These are phyloP conservation scores for Lepiota subincarnata DNA, from an alignment of 768 basidiomycete genomes.

Conservation along the genomic window DNA sequence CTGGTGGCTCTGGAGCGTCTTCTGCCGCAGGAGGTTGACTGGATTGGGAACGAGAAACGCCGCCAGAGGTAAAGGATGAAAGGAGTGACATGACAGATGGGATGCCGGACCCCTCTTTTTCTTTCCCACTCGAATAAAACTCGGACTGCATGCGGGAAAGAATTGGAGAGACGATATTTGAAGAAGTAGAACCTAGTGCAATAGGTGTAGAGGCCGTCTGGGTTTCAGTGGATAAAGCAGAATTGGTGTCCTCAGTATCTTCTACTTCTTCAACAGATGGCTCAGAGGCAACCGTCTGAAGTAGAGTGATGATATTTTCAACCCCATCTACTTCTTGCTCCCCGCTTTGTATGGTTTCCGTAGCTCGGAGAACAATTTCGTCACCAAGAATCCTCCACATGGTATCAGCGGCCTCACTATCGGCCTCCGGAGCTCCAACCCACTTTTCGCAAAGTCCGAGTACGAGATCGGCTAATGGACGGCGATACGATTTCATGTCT, in stretches of 20 bases:
- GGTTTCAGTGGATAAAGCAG: constrained; percentile 32
- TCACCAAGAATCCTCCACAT: constrained; percentile 65
- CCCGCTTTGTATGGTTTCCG: constrained; percentile 29
- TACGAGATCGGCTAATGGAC: constrained; percentile 48
- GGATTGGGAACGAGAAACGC: constrained; percentile 55
- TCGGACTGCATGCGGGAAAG: constrained; percentile 61
- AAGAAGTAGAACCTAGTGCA: constrained; percentile 21
- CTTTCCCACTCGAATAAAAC: constrained; percentile 30
- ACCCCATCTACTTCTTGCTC: constrained; percentile 17
- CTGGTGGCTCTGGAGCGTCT: constrained; percentile 23
- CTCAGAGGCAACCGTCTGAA: constrained; percentile 39
- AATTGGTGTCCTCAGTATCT: constrained; percentile 42
- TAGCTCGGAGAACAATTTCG: constrained; percentile 56
- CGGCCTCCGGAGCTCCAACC: constrained; percentile 21
- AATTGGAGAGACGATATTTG: constrained; percentile 44
- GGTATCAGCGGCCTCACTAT: constrained; percentile 34
- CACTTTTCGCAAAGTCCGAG: constrained; percentile 37
- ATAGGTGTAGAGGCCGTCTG: constrained; percentile 36
- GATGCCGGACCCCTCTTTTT: constrained; percentile 40
- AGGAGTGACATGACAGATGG: constrained; percentile 63
- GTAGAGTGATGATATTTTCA: constrained; percentile 22
- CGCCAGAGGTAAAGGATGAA: constrained; percentile 52
- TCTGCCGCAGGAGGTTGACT: constrained; percentile 39
- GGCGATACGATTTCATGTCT: constrained; percentile 66
- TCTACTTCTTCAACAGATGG: constrained; percentile 34